A percentile compares a stretch with the other conserved stretches of the same genome.
These are phyloP conservation scores for Oryza meyeriana DNA, from an alignment of 176 grass and related monocot genomes.

Conservation along the genomic window DNA sequence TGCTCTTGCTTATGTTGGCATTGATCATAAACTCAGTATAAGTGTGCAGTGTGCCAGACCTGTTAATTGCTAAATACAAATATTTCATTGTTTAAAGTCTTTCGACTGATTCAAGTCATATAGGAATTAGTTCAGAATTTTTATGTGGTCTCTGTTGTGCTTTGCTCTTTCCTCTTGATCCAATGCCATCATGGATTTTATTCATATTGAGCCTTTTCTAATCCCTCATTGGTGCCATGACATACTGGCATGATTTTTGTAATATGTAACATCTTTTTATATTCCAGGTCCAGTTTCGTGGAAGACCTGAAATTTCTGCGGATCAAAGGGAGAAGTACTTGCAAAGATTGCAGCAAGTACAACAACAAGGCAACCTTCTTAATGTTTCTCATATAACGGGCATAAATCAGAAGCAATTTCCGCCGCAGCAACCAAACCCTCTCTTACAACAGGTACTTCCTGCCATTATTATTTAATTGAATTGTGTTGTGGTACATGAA, in stretches of 20 bases:
- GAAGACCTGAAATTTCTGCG: conserved; percentile 75
- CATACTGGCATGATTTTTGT: not conserved
- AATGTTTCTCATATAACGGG: conserved; percentile 50
- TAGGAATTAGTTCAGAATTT: not conserved
- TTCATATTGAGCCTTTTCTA: not conserved
- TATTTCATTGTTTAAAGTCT: not conserved
- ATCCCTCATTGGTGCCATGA: not conserved
- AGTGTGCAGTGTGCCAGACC: not conserved
- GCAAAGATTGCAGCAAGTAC: conserved; percentile 73
- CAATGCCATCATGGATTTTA: not conserved
- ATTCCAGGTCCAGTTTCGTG: conserved; percentile 60
- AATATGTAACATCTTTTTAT: not conserved
- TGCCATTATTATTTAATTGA: conserved; percentile 10
- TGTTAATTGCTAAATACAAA: not conserved
- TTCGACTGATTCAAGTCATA: not conserved
- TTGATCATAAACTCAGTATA: conserved; percentile 16
- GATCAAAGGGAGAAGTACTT: conserved; percentile 88
- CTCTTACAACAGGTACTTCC: conserved; percentile 80
- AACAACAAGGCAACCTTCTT: conserved; percentile 68
- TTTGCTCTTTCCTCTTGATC: conserved; percentile 20
- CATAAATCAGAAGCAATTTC: conserved; percentile 79
- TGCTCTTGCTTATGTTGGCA: conserved; percentile 13
- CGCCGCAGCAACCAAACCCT: conserved; percentile 68
- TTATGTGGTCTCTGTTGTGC: not conserved
- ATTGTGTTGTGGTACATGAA: conserved; percentile 10